Percentiles rank a stretch among this genome's conserved stretches.
Evolutionary conservation across 345 rosid species (phyloP).

Genomic region (Bruguiera parviflora): DNA sequence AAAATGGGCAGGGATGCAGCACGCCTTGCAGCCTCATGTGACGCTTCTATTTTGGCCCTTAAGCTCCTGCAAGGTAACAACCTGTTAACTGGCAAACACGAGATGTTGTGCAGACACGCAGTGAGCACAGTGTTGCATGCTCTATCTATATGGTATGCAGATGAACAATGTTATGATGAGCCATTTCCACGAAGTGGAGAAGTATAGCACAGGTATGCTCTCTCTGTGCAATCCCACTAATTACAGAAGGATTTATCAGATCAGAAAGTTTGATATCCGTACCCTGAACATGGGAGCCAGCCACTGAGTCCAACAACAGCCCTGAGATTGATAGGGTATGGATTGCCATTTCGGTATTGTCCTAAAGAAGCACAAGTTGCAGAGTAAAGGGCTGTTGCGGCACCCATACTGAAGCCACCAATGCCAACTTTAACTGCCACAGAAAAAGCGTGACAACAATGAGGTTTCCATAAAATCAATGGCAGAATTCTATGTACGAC

Average conservation of each 20-base stretch:
- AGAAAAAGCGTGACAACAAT: background rate
- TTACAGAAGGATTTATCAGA: background rate
- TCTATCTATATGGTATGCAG: background rate
- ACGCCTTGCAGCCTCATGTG: slow-evolving; percentile 41
- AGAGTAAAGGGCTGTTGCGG: slow-evolving; percentile 32
- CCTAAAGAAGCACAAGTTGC: slow-evolving; percentile 31
- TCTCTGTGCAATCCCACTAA: background rate
- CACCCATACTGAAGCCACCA: slow-evolving; percentile 39
- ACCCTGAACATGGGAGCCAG: slow-evolving; percentile 35
- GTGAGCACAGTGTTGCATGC: background rate
- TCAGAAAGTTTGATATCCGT: background rate
- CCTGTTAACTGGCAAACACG: background rate
- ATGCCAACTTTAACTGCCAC: slow-evolving; percentile 32
- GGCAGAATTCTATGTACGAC: background rate
- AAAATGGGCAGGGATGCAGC: slow-evolving; percentile 49
- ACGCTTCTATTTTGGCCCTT: slow-evolving; percentile 36
- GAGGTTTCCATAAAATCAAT: background rate
- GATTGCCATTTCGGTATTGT: slow-evolving; percentile 23
- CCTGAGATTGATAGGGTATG: slow-evolving; percentile 25
- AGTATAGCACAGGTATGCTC: too few relatives aligned
- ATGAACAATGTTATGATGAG: background rate
- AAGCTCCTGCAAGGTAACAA: slow-evolving; percentile 32
- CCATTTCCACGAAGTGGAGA: too few relatives aligned
- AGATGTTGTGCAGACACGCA: background rate
- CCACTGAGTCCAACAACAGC: slow-evolving; percentile 34